Conservation (phyloP, 257 asterid genomes). For the Nicotiana paniculata region DNA sequence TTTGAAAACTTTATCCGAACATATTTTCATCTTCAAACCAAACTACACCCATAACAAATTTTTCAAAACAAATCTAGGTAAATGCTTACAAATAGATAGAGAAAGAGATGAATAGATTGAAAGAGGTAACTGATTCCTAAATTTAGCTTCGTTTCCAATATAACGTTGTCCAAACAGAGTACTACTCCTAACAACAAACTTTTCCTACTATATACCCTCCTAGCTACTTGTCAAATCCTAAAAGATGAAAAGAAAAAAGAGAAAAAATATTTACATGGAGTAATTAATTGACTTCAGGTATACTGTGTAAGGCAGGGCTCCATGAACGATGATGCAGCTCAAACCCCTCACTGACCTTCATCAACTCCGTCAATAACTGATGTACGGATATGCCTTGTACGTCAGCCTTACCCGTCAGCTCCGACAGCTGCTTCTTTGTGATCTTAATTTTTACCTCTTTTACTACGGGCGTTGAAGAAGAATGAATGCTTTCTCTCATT, state of each 20-base stretch:
- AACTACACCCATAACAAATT: too few species aligned
- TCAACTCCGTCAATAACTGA: constrained; percentile 29
- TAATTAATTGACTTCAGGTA: constrained; percentile 29
- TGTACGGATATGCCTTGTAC: constrained; percentile 29
- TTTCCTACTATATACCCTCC: background rate
- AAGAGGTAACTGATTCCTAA: too few species aligned
- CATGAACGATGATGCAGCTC: constrained; percentile 21
- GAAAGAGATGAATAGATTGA: too few species aligned
- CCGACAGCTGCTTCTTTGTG: constrained; percentile 48
- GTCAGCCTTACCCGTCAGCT: constrained; percentile 26
- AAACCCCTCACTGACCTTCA: constrained; percentile 18
- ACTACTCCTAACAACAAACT: too few species aligned
- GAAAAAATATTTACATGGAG: background rate
- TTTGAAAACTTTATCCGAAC: too few species aligned
- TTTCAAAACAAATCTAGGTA: too few species aligned
- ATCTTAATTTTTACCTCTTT: constrained; percentile 55
- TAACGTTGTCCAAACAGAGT: too few species aligned
- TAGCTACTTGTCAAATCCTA: background rate
- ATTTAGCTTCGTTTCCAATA: too few species aligned
- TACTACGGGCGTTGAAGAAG: background rate
- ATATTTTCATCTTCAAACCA: too few species aligned
- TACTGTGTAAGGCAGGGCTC: constrained; percentile 50
- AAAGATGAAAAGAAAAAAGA: background rate
- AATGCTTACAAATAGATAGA: too few species aligned
- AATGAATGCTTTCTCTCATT: background rate